Percentiles rank a stretch among this genome's conserved stretches.
Evolutionary conservation across 2,329 filamentous ascomycete species (phyloP).

Genomic region (Paraphaeosphaeria sporulosa): DNA sequence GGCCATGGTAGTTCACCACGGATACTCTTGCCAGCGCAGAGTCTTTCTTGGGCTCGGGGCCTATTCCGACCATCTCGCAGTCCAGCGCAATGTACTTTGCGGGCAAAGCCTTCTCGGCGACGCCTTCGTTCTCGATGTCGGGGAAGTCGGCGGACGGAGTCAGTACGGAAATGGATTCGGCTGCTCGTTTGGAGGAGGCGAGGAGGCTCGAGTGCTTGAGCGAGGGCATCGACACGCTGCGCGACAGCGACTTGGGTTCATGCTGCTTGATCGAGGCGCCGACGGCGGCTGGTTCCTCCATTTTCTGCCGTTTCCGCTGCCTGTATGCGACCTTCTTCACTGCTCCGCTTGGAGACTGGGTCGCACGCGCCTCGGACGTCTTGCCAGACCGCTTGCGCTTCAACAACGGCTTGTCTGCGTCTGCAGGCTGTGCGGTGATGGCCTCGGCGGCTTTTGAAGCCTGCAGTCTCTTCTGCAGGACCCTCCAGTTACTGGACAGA

Average conservation of each 20-base stretch:
- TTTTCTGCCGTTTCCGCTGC: conserved; percentile 47
- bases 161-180: conserved; percentile 62
- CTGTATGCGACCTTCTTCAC: conserved; percentile 28
- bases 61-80: conserved; percentile 97
- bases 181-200: conserved; percentile 60
- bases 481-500: conserved; percentile 75
- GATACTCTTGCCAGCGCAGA: conserved; percentile 86
- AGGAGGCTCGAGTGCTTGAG: conserved; percentile 58
- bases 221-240: conserved; percentile 44
- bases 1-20: conserved; percentile 91
- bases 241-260: conserved; percentile 53
- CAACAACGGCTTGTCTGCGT: conserved; percentile 34
- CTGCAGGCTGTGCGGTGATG: conserved; percentile 34
- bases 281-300: conserved; percentile 45
- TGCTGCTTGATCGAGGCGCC: conserved; percentile 44
- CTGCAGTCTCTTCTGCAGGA: conserved; percentile 68
- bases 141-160: conserved; percentile 49
- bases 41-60: conserved; percentile 67
- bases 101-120: conserved; percentile 66
- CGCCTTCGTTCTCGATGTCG: conserved; percentile 54
- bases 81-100: conserved; percentile 94
- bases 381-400: conserved; percentile 45
- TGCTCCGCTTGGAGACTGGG: conserved; percentile 46
- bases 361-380: conserved; percentile 26
- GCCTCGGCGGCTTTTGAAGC: conserved; percentile 44